These are phyloP conservation scores for Clitoria ternatea DNA, from an alignment of 306 rosid species.

Conservation along the genomic window DNA sequence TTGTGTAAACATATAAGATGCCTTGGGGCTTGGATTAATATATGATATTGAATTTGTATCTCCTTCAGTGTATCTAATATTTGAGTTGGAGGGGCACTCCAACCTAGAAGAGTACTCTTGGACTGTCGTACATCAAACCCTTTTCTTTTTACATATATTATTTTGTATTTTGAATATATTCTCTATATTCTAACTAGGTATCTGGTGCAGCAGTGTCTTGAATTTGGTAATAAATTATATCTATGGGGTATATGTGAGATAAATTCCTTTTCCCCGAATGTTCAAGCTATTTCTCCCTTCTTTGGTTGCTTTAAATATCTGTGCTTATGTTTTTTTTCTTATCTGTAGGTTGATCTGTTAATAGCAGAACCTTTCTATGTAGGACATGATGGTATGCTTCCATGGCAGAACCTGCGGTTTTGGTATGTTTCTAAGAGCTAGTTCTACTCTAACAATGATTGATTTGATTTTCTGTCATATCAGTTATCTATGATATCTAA, in stretches of 20 bases:
- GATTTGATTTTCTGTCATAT: conserved; percentile 1
- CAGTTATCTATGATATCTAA: not conserved
- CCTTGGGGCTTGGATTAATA: not conserved
- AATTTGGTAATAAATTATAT: conserved; percentile 3
- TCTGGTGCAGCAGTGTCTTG: not conserved
- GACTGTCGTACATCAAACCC: not conserved
- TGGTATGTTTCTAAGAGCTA: conserved; percentile 47
- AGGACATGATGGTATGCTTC: conserved; percentile 77
- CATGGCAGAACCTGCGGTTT: conserved; percentile 90
- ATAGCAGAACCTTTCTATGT: conserved; percentile 84
- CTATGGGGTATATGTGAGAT: not conserved
- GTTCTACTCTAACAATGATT: conserved; percentile 15
- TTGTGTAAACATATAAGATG: not conserved
- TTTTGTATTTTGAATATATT: not conserved
- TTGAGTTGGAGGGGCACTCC: not conserved
- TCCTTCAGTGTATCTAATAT: not conserved
- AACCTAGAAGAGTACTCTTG: not conserved
- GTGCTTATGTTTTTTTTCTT: conserved; percentile 14
- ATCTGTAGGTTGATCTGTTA: conserved; percentile 69
- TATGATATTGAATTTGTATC: not conserved
- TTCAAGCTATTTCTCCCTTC: not conserved
- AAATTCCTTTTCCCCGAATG: conserved; percentile 3
- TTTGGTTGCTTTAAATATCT: not conserved
- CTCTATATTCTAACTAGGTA: not conserved
- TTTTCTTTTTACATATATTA: not conserved